A percentile compares a stretch with the other conserved stretches of the same genome.
These are phyloP conservation scores for Trichosphaerium sp. DNA, from an alignment of 78 protist genomes.

Conservation along the genomic window DNA sequence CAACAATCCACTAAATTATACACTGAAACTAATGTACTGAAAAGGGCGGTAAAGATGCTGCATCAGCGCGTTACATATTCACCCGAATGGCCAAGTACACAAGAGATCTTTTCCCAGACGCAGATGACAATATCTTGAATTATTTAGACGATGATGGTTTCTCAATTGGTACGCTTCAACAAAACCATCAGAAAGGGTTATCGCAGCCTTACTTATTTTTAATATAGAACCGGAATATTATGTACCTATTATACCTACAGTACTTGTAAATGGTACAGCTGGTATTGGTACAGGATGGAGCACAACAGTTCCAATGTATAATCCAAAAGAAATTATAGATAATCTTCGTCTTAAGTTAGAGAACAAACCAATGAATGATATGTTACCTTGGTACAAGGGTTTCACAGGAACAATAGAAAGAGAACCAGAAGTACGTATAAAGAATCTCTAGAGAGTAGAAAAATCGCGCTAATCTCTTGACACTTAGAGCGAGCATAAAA, in stretches of 20 bases:
- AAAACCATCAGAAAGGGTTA: too few species aligned
- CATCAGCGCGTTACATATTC: slow-evolving; percentile 92
- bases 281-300: slow-evolving; percentile 36
- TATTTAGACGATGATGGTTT: slow-evolving; percentile 89
- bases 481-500: background rate
- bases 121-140: slow-evolving; percentile 84
- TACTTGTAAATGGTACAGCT: slow-evolving; percentile 93
- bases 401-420: slow-evolving; percentile 52
- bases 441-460: too few species aligned
- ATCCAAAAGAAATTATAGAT: slow-evolving; percentile 79
- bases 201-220: too few species aligned
- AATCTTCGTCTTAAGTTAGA: slow-evolving; percentile 31
- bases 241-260: slow-evolving; percentile 93
- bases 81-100: slow-evolving; percentile 71
- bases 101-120: slow-evolving; percentile 61
- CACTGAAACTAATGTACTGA: too few species aligned
- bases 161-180: slow-evolving; percentile 95
- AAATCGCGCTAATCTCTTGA: background rate
- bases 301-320: slow-evolving; percentile 68
- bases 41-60: slow-evolving; percentile 95
- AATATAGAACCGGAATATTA: too few species aligned
- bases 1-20: too few species aligned
- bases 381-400: slow-evolving; percentile 92
- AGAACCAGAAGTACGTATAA: background rate
- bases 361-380: slow-evolving; percentile 23